Evolutionary conservation across 306 rosid species (phyloP).

Genomic region (Sindora glabra): DNA sequence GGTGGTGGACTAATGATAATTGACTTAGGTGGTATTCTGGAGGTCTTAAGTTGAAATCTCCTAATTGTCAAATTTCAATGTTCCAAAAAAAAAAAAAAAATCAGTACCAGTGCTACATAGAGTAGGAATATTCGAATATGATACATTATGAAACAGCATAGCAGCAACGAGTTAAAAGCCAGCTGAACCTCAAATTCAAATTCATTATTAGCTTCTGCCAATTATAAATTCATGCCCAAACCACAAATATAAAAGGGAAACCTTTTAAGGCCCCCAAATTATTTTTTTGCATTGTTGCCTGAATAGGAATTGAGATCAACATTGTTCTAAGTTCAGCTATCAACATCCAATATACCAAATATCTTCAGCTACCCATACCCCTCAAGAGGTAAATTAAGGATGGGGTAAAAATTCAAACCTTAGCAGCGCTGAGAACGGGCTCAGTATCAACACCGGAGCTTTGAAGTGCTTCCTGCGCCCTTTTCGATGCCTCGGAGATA

Average conservation of each 20-base stretch:
- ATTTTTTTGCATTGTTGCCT: background rate
- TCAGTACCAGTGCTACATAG: too few relatives aligned
- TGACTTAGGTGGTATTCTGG: too few relatives aligned
- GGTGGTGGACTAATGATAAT: too few relatives aligned
- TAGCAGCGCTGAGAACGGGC: slow-evolving; percentile 62
- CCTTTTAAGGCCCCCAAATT: background rate
- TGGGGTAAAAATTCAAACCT: too few relatives aligned
- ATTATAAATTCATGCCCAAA: background rate
- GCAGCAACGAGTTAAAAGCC: too few relatives aligned
- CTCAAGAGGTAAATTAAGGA: too few relatives aligned
- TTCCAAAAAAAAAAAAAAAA: too few relatives aligned
- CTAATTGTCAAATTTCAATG: too few relatives aligned
- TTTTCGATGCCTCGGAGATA: slow-evolving; percentile 68
- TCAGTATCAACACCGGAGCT: slow-evolving; percentile 63
- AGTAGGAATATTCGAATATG: too few relatives aligned
- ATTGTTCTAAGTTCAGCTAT: too few relatives aligned
- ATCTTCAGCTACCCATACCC: background rate
- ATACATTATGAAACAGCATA: too few relatives aligned
- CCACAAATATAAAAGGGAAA: background rate
- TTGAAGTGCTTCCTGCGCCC: slow-evolving; percentile 71
- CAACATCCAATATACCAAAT: background rate
- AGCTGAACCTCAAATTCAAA: background rate
- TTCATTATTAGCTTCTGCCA: background rate
- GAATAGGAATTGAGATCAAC: background rate
- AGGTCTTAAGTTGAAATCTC: too few relatives aligned